Conservation (phyloP, 2,329 filamentous ascomycete species). For the Rutstroemia sydowiana region DNA sequence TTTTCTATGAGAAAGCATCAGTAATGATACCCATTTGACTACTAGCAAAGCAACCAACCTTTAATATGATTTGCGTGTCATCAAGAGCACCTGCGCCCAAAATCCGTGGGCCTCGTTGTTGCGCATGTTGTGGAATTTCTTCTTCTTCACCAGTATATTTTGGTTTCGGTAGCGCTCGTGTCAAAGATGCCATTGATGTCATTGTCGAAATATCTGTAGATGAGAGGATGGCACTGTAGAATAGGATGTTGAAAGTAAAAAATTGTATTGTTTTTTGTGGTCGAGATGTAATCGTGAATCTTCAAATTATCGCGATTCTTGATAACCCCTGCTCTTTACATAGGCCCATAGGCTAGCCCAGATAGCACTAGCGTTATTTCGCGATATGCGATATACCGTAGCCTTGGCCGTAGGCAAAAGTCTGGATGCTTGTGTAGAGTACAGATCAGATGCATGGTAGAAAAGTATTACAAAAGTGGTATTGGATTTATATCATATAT, state of each 20-base stretch:
- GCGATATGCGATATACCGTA: background rate
- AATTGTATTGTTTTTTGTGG: background rate
- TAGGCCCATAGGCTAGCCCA: constrained; percentile 8
- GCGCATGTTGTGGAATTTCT: constrained; percentile 62
- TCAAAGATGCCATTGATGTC: constrained; percentile 65
- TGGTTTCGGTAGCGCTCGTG: constrained; percentile 76
- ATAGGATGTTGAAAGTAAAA: background rate
- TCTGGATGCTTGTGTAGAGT: too few species aligned
- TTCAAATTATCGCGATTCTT: constrained; percentile 12
- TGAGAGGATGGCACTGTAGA: background rate
- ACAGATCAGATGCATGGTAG: too few species aligned
- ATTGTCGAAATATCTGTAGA: constrained; percentile 35
- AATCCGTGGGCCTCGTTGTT: constrained; percentile 75
- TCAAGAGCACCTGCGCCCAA: constrained; percentile 73
- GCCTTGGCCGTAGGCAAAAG: too few species aligned
- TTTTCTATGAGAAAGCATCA: constrained; percentile 44
- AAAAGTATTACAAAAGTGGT: too few species aligned
- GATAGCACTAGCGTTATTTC: constrained; percentile 8
- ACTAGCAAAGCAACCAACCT: constrained; percentile 38
- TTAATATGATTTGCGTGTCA: constrained; percentile 77
- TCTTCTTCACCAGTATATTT: constrained; percentile 89
- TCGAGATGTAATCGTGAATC: constrained; percentile 4
- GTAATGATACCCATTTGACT: constrained; percentile 2
- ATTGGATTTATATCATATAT: too few species aligned
- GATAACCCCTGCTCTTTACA: background rate